Conservation (phyloP, 192 early-diverging fungal genomes). For the Chytriomyces hyalinus region DNA sequence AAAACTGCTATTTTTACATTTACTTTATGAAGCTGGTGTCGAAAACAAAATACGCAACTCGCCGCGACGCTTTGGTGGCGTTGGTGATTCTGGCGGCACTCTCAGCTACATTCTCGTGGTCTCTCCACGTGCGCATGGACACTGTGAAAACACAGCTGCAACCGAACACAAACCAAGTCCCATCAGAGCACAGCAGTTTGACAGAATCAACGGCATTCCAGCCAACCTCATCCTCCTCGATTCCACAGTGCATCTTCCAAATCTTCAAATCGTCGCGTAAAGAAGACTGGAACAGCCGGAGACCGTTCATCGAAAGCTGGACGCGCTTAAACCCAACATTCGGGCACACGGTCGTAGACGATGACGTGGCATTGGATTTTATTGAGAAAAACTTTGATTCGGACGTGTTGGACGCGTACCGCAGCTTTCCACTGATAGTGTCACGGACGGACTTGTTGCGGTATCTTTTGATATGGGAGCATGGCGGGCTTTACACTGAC, state of each 20-base stretch:
- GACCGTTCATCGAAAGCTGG: constrained; percentile 9
- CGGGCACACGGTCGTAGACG: constrained; percentile 14
- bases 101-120: neutral
- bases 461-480: constrained; percentile 22
- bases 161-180: neutral
- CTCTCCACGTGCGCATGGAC: too few relatives aligned
- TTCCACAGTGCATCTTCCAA: constrained; percentile 15
- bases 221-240: neutral
- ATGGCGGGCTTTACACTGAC: constrained; percentile 34
- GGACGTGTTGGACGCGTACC: neutral
- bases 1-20: too few relatives aligned
- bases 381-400: neutral
- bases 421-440: constrained; percentile 4
- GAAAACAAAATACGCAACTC: neutral
- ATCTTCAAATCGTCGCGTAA: constrained; percentile 13
- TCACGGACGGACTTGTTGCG: constrained; percentile 29
- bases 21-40: neutral
- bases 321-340: neutral
- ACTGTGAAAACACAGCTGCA: neutral
- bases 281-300: constrained; percentile 16
- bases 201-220: neutral
- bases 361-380: neutral
- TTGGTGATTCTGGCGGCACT: neutral
- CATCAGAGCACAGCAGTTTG: neutral
- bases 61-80: neutral